These are phyloP conservation scores for Tylopilus vinaceipallidus DNA, from an alignment of 768 basidiomycete genomes.

Conservation along the genomic window DNA sequence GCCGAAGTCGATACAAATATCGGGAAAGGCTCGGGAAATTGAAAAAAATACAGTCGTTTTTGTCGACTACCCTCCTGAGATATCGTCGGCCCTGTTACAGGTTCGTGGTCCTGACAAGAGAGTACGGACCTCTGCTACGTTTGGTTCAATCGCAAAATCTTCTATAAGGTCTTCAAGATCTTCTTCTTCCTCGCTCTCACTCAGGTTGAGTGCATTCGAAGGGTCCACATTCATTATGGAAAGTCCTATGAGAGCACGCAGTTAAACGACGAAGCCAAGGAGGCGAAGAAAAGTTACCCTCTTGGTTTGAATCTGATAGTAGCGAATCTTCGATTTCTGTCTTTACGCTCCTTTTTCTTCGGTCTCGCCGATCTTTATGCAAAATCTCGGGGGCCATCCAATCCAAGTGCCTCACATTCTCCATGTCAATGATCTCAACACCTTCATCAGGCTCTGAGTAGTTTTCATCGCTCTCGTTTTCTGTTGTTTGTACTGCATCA, in stretches of 20 bases:
- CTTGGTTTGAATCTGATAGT: slow-evolving; percentile 23
- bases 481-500: slow-evolving; percentile 29
- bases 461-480: slow-evolving; percentile 53
- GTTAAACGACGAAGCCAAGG: neutral
- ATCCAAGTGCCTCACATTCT: slow-evolving; percentile 75
- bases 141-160: slow-evolving; percentile 53
- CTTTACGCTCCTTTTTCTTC: slow-evolving; percentile 36
- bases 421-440: slow-evolving; percentile 85
- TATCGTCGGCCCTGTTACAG: neutral
- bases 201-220: slow-evolving; percentile 65
- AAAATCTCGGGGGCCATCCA: slow-evolving; percentile 87
- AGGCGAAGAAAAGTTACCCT: slow-evolving; percentile 30
- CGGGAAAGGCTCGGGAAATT: slow-evolving; percentile 87
- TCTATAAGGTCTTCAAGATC: slow-evolving; percentile 76
- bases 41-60: slow-evolving; percentile 82
- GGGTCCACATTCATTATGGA: slow-evolving; percentile 37
- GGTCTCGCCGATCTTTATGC: slow-evolving; percentile 44
- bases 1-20: slow-evolving; percentile 49
- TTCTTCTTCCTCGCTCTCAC: slow-evolving; percentile 77
- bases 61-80: slow-evolving; percentile 51
- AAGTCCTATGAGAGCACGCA: slow-evolving; percentile 7
- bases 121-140: slow-evolving; percentile 38
- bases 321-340: slow-evolving; percentile 47
- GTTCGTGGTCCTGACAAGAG: neutral
- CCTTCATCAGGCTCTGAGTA: slow-evolving; percentile 90